A percentile compares a stretch with the other conserved stretches of the same genome.
phyloP scores from a whole-genome alignment of 495 filamentous ascomycete genomes.

The Ascodesmis nigricans region DNA sequence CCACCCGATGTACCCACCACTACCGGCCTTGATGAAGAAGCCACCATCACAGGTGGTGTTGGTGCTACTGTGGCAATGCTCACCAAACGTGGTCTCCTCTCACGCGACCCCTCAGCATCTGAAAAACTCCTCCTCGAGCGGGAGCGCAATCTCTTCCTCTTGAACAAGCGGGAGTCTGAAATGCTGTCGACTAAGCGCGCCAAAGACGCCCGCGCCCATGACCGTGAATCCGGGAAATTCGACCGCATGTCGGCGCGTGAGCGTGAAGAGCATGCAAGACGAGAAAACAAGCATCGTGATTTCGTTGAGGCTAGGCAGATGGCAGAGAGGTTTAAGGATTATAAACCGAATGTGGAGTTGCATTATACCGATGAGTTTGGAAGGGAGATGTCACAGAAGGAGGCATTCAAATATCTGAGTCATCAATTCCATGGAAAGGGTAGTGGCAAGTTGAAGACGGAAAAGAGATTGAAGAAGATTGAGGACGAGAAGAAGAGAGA shows the following conservation, averaged over 20 bases:
- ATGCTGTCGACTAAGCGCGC: conserved; percentile 55
- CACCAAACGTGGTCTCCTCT: conserved; percentile 58
- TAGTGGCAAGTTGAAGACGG: conserved; percentile 91
- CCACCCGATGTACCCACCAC: conserved; percentile 28
- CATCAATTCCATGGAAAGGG: conserved; percentile 98
- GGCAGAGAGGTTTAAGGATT: conserved; percentile 65
- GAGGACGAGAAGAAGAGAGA: conserved; percentile 78
- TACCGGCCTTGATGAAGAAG: conserved; percentile 70
- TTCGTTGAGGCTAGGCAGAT: conserved; percentile 56
- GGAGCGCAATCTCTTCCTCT: conserved; percentile 56
- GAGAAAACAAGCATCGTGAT: conserved; percentile 71
- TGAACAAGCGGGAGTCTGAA: conserved; percentile 52
- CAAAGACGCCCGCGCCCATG: conserved; percentile 64
- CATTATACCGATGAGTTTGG: conserved; percentile 79
- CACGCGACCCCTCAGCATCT: conserved; percentile 32
- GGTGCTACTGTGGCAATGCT: conserved; percentile 65
- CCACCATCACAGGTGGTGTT: conserved; percentile 50
- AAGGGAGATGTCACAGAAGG: conserved; percentile 67
- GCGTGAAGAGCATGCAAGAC: conserved; percentile 68
- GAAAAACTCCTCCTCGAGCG: conserved; percentile 48
- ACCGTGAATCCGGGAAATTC: conserved; percentile 56
- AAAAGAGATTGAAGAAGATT: conserved; percentile 91
- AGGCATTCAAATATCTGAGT: conserved; percentile 84
- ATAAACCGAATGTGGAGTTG: conserved; percentile 73
- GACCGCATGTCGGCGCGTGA: conserved; percentile 76